These are phyloP conservation scores for Candida maltosa DNA, from an alignment of 805 yeast species.

Conservation along the genomic window DNA sequence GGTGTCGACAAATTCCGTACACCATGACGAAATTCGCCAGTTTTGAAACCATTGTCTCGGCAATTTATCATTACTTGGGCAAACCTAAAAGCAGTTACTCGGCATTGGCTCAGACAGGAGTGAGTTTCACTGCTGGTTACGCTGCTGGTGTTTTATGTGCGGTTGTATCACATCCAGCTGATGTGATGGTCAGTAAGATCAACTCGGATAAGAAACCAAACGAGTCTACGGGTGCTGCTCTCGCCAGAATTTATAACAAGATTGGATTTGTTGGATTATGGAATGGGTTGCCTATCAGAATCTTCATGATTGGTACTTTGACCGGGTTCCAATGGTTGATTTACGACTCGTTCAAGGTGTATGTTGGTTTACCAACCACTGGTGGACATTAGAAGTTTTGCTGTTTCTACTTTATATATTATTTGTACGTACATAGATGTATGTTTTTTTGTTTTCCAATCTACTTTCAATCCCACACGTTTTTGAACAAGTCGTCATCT, in stretches of 20 bases:
- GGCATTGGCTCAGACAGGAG: conserved; percentile 82
- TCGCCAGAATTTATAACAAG: conserved; percentile 68
- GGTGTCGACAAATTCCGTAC: conserved; percentile 98
- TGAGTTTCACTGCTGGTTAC: conserved; percentile 92
- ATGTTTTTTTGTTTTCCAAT: conserved; percentile 1
- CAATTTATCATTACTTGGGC: conserved; percentile 72
- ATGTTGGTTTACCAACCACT: conserved; percentile 90
- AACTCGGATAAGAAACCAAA: conserved; percentile 65
- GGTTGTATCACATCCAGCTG: conserved; percentile 96
- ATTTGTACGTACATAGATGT: neutral
- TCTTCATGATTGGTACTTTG: conserved; percentile 94
- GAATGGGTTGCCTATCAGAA: conserved; percentile 94
- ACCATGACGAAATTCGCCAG: conserved; percentile 97
- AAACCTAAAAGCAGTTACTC: conserved; percentile 70
- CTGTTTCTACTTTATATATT: conserved; percentile 35
- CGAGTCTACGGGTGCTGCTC: conserved; percentile 67
- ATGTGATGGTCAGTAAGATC: conserved; percentile 93
- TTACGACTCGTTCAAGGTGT: conserved; percentile 94
- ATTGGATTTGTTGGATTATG: conserved; percentile 91
- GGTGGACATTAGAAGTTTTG: conserved; percentile 41
- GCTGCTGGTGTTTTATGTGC: conserved; percentile 98
- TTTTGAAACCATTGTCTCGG: conserved; percentile 86
- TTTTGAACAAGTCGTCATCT: conserved; percentile 67
- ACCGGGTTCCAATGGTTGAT: conserved; percentile 97
- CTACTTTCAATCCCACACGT: conserved; percentile 53